Base-by-base conservation (phyloP, 1,284 basidiomycete genomes). In the Amylostereum chailletii region DNA sequence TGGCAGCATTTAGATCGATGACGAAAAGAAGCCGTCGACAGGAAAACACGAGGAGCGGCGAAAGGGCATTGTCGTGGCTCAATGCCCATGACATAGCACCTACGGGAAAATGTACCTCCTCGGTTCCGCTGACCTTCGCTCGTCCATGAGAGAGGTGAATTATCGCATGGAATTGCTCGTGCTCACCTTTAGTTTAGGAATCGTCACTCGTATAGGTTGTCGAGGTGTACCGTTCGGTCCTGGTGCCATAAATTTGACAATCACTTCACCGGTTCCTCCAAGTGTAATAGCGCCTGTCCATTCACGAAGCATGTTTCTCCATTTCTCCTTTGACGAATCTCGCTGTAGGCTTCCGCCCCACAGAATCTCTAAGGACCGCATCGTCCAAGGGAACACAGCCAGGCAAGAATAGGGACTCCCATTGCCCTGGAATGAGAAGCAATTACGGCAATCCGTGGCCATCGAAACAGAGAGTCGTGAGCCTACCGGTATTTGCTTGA, bases 361-460 rank as follows among this genome's bases (percentile, higher is more conserved):
- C 4, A 84, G 63, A 2, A 57, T 63, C 2, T 61, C 57, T 19
- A 76, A 53, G 5, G 81, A 79, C 9, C 68, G 55, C 9, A 63
- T 51, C 11, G 65, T 65, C 79, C 82, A 86, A 4, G 83, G 83
- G 56, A 85, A 86, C 36, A 72, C 65, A 3, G 77, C 71, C 5
- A 77, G 54, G 44, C 61, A 65, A 19, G 19, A 19, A 19, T 19
- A 19, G 19, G 19, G 19, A 19, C 19, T 19, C 19, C 19, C 19
- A 19, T 19, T 19, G 19, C 19, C 19, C 19, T 19, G 19, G 19
- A 19, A 19, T 19, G 19, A 19, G 19, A 19, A 19, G 19, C 19
- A 19, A 19, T 19, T 19, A 19, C 19, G 19, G 19, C 19, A 19
- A 19, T 19, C 19, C 19, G 19, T 19, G 19, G 19, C 19, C 19